Base-by-base conservation (phyloP, 371 early-diverging fungal species). In the Smittium culicis region DNA sequence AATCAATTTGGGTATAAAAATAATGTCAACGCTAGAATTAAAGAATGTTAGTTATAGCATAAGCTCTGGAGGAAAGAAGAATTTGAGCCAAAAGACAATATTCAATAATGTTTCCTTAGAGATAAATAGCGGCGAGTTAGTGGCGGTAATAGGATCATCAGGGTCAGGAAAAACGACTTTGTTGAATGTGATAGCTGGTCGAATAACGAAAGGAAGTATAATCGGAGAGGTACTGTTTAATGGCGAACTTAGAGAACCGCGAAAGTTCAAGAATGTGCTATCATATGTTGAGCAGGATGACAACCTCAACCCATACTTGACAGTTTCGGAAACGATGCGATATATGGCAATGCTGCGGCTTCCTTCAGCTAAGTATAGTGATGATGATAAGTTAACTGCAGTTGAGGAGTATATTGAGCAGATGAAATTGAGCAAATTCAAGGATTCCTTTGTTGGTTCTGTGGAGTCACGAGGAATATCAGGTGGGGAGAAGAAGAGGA, bases 401-500 rank as follows among this genome's bases (percentile, higher is more conserved):
- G 62, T 35, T 20, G 32, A 35, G 29, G 8, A 32, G 20, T 32
- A 62, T 62, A 62, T 35, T 30, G 32, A 62, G 11, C 5, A 30
- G 3, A 35, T 34, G 62, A 35, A 30, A 17, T 25, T 62, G 5
- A 30, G 30, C 14, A 14, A 17, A 17, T 14, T 34, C 14, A 62
- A 24, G 30, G 30, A 62, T 14, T 35, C 62, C 16, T 24, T 34
- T 14, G 30, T 35, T 8, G 35, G 35, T 14, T 32, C 85, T 68
- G 80, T 82, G 63, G 80, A 78, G 30, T 71, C 69, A 0, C 81
- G 88, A 20, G 90, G 89, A 3, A 79, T 92, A 3, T 85, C 86
- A n/a, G 94, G 93, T 28, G 93, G 92, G 1, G 90, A 94, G 69
- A 81, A 87, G 45, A 92, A 91, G 73, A 82, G 91, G n/a, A 86